Base-by-base conservation (phyloP, 2,329 filamentous ascomycete species). In the Diplodia mutila region DNA sequence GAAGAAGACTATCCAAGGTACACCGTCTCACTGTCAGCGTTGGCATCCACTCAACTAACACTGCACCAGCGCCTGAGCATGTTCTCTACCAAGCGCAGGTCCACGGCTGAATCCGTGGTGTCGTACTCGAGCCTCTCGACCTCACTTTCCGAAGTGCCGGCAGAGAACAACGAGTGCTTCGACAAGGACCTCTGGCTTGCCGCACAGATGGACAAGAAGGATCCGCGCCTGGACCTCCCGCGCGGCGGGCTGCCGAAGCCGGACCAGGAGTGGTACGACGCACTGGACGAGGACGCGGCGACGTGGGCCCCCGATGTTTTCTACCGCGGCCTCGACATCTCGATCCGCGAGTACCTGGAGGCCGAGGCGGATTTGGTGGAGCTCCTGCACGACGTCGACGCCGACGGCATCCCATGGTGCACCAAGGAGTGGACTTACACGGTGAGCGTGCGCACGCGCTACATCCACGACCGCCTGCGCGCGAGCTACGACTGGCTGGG, bases 181-280 rank as follows among this genome's bases (percentile, higher is more conserved):
- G 59, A 63, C 59, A 63, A 63, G 59, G 59, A 63, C 46, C 59
- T 63, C 27, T 63, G 59, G 59, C 49, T 63, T 29, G 5, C 46
- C n/a, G 59, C 59, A 6, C 59, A 63, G 25, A 51, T 63, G 29
- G 42, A 51, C 59, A 21, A 25, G 42, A 63, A 51, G n/a, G 42
- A 63, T n/a, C 6, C 59, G 11, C 42, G 59, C 1, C 29, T 63
- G 27, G 59, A 63, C 59, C 42, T 63, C 5, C 59, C 42, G 4
- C 59, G 59, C n/a, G 59, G 59, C n/a, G 59, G 59, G 9, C 59
- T 63, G n/a, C 29, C 59, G 18, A 63, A 63, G 59, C n/a, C 46
- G 11, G 59, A 51, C 29, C 27, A 12, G 27, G 59, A 51, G 42
- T 63, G 59, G 59, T 63, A 37, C 59, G 59, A 63, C n/a, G n/a